Evolutionary conservation across 2,329 filamentous ascomycete species (phyloP).

Genomic region (Sporothrix schenckii): DNA sequence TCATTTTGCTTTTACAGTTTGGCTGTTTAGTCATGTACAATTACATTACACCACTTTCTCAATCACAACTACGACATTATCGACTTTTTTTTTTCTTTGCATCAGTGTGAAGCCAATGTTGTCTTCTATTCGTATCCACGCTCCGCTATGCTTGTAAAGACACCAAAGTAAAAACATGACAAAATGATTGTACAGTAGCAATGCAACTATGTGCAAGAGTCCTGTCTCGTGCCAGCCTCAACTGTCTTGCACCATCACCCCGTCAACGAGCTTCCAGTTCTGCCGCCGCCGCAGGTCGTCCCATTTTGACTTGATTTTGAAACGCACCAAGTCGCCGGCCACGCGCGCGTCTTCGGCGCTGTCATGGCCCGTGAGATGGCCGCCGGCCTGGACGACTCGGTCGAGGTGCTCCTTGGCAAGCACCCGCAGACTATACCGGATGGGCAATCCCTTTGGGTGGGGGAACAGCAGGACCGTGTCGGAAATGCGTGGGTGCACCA

Average conservation of each 20-base stretch:
- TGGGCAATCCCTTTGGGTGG: constrained; percentile 73
- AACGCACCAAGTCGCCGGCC: constrained; percentile 80
- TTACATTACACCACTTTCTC: constrained; percentile 23
- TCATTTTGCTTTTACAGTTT: constrained; percentile 26
- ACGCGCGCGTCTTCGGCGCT: constrained; percentile 88
- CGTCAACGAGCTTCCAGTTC: constrained; percentile 67
- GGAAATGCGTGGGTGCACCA: constrained; percentile 37
- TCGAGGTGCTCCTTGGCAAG: constrained; percentile 72
- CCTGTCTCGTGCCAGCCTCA: not conserved
- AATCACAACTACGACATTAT: constrained; percentile 25
- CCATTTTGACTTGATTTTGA: constrained; percentile 73
- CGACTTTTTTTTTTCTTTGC: not conserved
- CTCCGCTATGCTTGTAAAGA: not conserved
- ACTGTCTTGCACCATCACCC: constrained; percentile 35
- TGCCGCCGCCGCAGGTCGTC: constrained; percentile 60
- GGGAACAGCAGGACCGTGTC: constrained; percentile 64
- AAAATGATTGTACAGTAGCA: not conserved
- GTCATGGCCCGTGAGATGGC: constrained; percentile 70
- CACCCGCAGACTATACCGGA: constrained; percentile 74
- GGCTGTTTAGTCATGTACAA: constrained; percentile 26
- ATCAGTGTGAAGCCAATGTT: not conserved
- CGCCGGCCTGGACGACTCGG: constrained; percentile 68
- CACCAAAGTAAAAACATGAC: no score
- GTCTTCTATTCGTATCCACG: not conserved
- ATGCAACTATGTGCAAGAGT: not conserved